These are phyloP conservation scores for Podospora didyma DNA, from an alignment of 495 filamentous ascomycete species.

Conservation along the genomic window DNA sequence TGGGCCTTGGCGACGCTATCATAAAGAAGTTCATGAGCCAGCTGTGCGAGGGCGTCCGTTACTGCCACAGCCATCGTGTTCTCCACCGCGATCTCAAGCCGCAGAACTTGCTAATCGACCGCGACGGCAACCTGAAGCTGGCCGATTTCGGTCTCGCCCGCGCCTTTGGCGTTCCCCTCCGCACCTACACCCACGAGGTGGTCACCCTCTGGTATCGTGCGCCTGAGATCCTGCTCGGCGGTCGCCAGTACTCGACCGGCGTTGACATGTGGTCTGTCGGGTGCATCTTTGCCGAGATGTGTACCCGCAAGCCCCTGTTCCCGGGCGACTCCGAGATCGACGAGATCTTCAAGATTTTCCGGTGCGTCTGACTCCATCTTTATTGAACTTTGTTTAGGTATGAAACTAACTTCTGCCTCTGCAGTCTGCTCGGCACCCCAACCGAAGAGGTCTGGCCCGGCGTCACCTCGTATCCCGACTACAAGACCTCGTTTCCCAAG, in stretches of 20 bases:
- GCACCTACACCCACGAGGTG: conserved; percentile 98
- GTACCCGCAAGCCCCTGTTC: conserved; percentile 95
- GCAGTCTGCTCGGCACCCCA: conserved; percentile 85
- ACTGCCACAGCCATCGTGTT: conserved; percentile 93
- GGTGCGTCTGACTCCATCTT: conserved; percentile 46
- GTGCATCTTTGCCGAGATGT: conserved; percentile 99
- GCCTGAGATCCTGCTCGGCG: conserved; percentile 96
- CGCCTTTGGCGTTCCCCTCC: conserved; percentile 91
- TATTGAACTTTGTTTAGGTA: neutral
- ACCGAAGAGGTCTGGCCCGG: conserved; percentile 88
- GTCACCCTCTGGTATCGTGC: conserved; percentile 98
- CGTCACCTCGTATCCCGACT: conserved; percentile 96
- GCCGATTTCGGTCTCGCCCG: conserved; percentile 96
- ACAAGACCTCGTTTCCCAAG: conserved; percentile 94
- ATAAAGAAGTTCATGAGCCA: conserved; percentile 98
- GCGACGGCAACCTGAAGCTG: conserved; percentile 92
- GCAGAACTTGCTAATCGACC: conserved; percentile 93
- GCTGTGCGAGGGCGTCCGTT: conserved; percentile 83
- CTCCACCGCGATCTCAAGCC: conserved; percentile 97
- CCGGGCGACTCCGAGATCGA: conserved; percentile 98
- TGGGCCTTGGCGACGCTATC: conserved; percentile 86
- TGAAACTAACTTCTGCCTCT: conserved; percentile 2
- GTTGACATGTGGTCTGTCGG: conserved; percentile 99
- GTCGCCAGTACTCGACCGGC: conserved; percentile 95
- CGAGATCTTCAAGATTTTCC: conserved; percentile 99